These are phyloP conservation scores for Pseudoperonospora humuli DNA, from an alignment of 352 stramenopile species.

Conservation along the genomic window DNA sequence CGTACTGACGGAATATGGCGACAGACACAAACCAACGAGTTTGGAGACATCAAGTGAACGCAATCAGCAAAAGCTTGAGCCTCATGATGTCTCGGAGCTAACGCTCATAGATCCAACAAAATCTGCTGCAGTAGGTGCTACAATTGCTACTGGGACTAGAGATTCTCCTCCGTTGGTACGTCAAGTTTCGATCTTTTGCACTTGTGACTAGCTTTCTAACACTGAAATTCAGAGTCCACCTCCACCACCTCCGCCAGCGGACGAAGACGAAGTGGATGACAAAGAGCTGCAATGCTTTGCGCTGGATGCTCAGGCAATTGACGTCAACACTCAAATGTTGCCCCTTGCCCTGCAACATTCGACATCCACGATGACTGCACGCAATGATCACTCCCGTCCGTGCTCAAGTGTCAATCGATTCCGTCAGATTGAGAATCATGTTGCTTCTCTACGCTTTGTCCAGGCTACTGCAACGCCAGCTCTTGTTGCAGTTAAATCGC, in stretches of 20 bases:
- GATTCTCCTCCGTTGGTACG: constrained; percentile 20
- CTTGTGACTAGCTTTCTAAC: background rate
- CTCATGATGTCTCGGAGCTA: background rate
- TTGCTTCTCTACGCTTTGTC: constrained; percentile 28
- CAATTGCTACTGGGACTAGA: background rate
- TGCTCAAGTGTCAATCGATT: constrained; percentile 24
- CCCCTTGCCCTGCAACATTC: background rate
- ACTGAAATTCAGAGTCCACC: constrained; percentile 31
- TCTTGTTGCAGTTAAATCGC: constrained; percentile 1
- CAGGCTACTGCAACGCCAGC: constrained; percentile 3
- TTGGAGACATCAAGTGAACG: constrained; percentile 1
- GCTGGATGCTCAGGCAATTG: constrained; percentile 5
- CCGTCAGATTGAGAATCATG: constrained; percentile 27
- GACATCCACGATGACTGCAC: background rate
- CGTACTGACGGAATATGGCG: constrained; percentile 27
- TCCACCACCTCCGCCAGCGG: constrained; percentile 38
- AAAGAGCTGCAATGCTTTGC: constrained; percentile 23
- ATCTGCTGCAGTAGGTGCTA: background rate
- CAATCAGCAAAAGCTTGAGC: background rate
- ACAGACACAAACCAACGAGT: background rate
- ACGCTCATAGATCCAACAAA: background rate
- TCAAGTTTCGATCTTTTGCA: background rate
- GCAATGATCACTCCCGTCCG: background rate
- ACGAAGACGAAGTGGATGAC: constrained; percentile 37
- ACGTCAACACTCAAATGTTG: background rate